Evolutionary conservation across 805 yeast genomes (phyloP).

Genomic region (Pichia manshurica): DNA sequence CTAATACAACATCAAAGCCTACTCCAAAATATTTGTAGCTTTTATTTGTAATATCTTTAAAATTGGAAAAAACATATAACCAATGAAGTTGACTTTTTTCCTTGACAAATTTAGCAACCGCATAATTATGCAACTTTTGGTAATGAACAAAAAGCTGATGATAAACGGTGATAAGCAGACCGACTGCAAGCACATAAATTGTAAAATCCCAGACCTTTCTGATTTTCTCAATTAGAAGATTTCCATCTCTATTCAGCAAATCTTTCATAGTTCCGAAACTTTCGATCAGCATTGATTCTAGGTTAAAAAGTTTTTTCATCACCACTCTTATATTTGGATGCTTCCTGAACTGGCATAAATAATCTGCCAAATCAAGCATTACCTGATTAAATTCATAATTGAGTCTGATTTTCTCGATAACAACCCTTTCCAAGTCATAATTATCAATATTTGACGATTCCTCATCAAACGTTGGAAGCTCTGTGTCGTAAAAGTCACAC

Average conservation of each 20-base stretch:
- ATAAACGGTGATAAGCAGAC: conserved; percentile 36
- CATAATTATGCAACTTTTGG: conserved; percentile 29
- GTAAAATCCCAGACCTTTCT: conserved; percentile 20
- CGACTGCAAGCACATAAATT: conserved; percentile 24
- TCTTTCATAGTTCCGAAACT: conserved; percentile 30
- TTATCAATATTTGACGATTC: conserved; percentile 34
- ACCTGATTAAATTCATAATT: conserved; percentile 29
- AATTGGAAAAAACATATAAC: conserved; percentile 33
- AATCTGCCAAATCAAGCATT: conserved; percentile 31
- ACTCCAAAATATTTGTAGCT: conserved; percentile 26
- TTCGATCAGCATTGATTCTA: conserved; percentile 32
- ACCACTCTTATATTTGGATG: conserved; percentile 36
- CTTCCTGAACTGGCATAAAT: conserved; percentile 37
- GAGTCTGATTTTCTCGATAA: conserved; percentile 30
- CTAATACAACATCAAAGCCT: conserved; percentile 36
- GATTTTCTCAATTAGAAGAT: conserved; percentile 19
- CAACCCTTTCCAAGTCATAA: conserved; percentile 36
- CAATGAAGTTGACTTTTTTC: conserved; percentile 30
- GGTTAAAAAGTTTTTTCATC: conserved; percentile 28
- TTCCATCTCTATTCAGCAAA: conserved; percentile 20
- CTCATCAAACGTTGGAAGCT: conserved; percentile 38
- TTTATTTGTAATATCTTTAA: conserved; percentile 31
- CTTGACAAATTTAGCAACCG: conserved; percentile 34
- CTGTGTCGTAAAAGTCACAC: conserved; percentile 44
- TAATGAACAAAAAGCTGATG: conserved; percentile 39